These are phyloP conservation scores for Fragaria ananassa DNA, from an alignment of 306 rosid species.

Conservation along the genomic window DNA sequence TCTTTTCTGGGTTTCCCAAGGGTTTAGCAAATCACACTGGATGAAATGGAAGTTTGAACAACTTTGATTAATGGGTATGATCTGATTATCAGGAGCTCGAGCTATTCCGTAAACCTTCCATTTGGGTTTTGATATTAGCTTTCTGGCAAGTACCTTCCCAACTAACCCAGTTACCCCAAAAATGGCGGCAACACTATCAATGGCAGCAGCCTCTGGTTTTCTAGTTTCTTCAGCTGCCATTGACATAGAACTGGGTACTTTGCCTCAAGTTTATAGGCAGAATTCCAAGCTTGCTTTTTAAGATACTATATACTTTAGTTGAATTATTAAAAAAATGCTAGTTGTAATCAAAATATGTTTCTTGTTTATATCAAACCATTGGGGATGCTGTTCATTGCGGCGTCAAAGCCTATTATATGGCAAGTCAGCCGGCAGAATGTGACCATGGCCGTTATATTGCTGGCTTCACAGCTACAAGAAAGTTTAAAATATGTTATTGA, in stretches of 20 bases:
- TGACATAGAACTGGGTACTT: slow-evolving; percentile 3
- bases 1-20: slow-evolving; percentile 46
- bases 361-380: not conserved
- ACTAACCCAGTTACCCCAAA: slow-evolving; percentile 89
- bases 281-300: slow-evolving; percentile 8
- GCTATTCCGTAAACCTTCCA: slow-evolving; percentile 95
- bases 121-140: slow-evolving; percentile 36
- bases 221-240: slow-evolving; percentile 41
- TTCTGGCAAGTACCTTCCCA: slow-evolving; percentile 66
- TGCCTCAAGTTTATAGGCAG: slow-evolving; percentile 7
- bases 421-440: slow-evolving; percentile 38
- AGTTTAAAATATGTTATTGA: not conserved
- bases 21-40: slow-evolving; percentile 70
- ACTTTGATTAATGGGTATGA: slow-evolving; percentile 21
- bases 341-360: not conserved
- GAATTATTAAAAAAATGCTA: not conserved
- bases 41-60: slow-evolving; percentile 67
- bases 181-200: slow-evolving; percentile 57
- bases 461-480: slow-evolving; percentile 32
- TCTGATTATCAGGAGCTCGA: slow-evolving; percentile 43
- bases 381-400: slow-evolving; percentile 29
- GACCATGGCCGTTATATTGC: slow-evolving; percentile 41
- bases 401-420: slow-evolving; percentile 28
- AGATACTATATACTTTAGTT: not conserved
- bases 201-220: slow-evolving; percentile 15